phyloP scores from a whole-genome alignment of 768 basidiomycete species.

The Auricularia heimuer region DNA sequence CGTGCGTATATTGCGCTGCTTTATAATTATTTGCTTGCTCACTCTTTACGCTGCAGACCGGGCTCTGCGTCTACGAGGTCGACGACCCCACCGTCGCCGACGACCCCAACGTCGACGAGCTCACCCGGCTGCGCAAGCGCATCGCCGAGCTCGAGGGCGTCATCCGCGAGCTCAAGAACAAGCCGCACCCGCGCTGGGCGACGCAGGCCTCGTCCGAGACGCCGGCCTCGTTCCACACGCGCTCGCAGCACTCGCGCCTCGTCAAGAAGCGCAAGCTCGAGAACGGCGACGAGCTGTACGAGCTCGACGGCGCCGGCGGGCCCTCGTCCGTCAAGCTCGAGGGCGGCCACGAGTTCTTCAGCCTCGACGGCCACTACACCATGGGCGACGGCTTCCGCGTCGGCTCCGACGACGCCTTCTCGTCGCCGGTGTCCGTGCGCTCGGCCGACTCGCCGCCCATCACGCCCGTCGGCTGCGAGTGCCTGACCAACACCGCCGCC shows the following conservation, averaged over 20 bases:
- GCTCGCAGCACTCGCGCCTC: slow-evolving; percentile 58
- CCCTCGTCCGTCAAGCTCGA: slow-evolving; percentile 13
- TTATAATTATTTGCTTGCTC: not conserved
- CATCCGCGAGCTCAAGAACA: slow-evolving; percentile 81
- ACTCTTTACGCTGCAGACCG: slow-evolving; percentile 44
- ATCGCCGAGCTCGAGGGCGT: slow-evolving; percentile 91
- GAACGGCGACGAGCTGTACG: slow-evolving; percentile 21
- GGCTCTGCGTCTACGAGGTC: slow-evolving; percentile 90
- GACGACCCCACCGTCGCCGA: slow-evolving; percentile 83
- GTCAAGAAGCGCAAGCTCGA: slow-evolving; percentile 32
- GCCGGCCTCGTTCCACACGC: slow-evolving; percentile 79
- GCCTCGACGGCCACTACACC: not conserved
- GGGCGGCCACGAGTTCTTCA: slow-evolving; percentile 5
- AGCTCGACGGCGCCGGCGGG: slow-evolving; percentile 17
- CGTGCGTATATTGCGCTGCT: slow-evolving; percentile 29
- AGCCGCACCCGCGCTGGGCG: slow-evolving; percentile 82
- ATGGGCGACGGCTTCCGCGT: not conserved
- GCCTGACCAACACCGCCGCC: not conserved
- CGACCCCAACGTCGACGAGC: slow-evolving; percentile 82
- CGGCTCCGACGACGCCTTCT: not conserved
- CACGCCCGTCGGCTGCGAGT: not conserved
- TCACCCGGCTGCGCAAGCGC: slow-evolving; percentile 71
- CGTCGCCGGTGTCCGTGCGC: not conserved
- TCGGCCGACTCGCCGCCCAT: not conserved
- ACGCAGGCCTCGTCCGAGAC: slow-evolving; percentile 52